These are phyloP conservation scores for Candida railenensis DNA, from an alignment of 805 yeast species.

Conservation along the genomic window DNA sequence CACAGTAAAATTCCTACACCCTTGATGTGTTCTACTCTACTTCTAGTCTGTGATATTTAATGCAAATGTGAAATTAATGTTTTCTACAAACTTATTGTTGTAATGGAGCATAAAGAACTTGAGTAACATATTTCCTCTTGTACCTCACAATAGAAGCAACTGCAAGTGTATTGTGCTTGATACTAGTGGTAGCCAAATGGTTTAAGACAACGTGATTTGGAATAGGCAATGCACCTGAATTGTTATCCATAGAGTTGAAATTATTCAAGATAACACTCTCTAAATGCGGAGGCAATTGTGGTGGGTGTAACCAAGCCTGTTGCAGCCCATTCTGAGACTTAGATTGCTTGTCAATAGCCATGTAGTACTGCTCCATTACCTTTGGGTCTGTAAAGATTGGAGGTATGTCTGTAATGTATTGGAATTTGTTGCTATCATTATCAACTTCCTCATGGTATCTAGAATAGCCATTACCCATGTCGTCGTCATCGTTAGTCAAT, in stretches of 20 bases:
- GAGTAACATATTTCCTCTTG: conserved; percentile 86
- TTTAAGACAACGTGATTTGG: conserved; percentile 94
- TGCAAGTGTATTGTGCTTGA: conserved; percentile 89
- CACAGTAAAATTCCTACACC: neutral
- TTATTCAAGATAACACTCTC: conserved; percentile 90
- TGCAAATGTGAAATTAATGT: neutral
- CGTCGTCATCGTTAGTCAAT: conserved; percentile 66
- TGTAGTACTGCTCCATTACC: conserved; percentile 82
- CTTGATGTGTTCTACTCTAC: neutral
- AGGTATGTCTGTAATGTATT: conserved; percentile 69
- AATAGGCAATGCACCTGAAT: conserved; percentile 84
- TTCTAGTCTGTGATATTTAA: neutral
- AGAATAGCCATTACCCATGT: conserved; percentile 79
- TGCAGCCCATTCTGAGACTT: conserved; percentile 54
- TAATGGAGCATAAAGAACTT: conserved; percentile 85
- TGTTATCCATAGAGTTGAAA: conserved; percentile 62
- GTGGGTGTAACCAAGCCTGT: conserved; percentile 81
- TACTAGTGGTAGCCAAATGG: conserved; percentile 93
- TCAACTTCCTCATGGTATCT: conserved; percentile 67
- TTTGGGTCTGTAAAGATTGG: conserved; percentile 83
- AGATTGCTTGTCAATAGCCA: conserved; percentile 70
- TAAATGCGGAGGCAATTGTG: conserved; percentile 94
- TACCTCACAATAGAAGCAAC: conserved; percentile 91
- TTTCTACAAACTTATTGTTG: conserved; percentile 33
- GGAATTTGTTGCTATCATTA: conserved; percentile 18